Evolutionary conservation across 371 early-diverging fungal genomes (phyloP), one percentile per base, ranked within the genome.

Genomic region (Mortierella polycephala): DNA sequence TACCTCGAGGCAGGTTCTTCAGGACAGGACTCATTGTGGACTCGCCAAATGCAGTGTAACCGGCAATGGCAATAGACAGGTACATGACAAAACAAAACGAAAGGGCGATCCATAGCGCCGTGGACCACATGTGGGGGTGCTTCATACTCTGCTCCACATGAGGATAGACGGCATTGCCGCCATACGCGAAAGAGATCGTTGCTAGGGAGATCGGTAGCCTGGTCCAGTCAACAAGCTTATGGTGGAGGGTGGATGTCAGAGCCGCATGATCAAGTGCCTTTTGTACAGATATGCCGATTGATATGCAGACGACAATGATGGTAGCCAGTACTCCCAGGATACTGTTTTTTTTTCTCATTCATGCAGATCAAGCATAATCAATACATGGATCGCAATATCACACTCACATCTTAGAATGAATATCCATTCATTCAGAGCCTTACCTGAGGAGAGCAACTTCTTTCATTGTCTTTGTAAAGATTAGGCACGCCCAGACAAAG

Each of bases 81-180:
- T 96, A 95, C 85, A 95, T 85, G 37, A 75, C 69, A 21, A 90
- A 89, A 64, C 94, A 92, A 18, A 90, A 84, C 18, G 82, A 75
- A 55, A 93, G 88, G 47, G 94, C 92, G 14, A 77, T 68, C 42
- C 87, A 84, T 37, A 93, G 83, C 2, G 92, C 93, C 59, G 70
- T 84, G 63, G 86, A 82, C 89, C 93, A 96, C 16, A 85, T 74
- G 60, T 86, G 83, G 13, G 94, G 96, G 11, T 88, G 75, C 54
- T 83, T 82, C 95, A 96, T 94, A 20, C 89, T 88, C 7, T 88
- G 88, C 76, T 96, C 95, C 18, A 96, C 87, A 60, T 95, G 93
- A 11, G 96, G 94, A 37, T 90, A 94, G 30, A 93, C 87, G 6
- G 92, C 86, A 67, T 93, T 94, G 37, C 94, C 94, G 59, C 94